Evolutionary conservation across 257 asterid species (phyloP).

Genomic region (Solanum okadae): DNA sequence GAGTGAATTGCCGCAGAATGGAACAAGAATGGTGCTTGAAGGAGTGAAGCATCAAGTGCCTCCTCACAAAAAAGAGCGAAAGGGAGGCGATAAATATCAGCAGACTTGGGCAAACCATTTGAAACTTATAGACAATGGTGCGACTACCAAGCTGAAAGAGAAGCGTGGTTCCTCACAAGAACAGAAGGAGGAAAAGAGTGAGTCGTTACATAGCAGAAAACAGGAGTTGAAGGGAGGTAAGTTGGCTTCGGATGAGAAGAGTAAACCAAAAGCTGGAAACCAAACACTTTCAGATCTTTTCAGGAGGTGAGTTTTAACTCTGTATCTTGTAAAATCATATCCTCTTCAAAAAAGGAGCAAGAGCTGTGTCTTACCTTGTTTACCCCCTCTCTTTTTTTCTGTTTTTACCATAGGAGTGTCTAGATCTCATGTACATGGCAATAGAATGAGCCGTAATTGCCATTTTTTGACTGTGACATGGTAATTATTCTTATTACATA

Average conservation of each 20-base stretch:
- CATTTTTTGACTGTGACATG: background rate
- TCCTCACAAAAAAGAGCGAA: background rate
- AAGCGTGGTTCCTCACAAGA: background rate
- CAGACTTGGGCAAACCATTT: background rate
- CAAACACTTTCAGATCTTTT: conserved; percentile 11
- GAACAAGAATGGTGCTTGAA: background rate
- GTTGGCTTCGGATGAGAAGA: background rate
- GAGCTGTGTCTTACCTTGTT: background rate
- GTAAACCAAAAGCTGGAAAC: background rate
- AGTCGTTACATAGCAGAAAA: background rate
- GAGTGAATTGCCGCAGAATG: background rate
- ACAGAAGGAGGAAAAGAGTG: background rate
- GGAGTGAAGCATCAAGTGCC: background rate
- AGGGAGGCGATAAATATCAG: background rate
- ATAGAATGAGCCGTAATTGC: background rate
- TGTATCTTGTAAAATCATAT: background rate
- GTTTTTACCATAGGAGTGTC: background rate
- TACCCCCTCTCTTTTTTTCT: background rate
- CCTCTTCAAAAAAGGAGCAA: background rate
- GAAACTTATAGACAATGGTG: background rate
- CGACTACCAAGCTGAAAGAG: background rate
- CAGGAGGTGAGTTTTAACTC: conserved; percentile 7
- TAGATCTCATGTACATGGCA: background rate
- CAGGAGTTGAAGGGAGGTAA: background rate
- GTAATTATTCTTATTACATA: background rate